Conservation (phyloP, 371 early-diverging fungal genomes). For the Apophysomyces trapeziformis region DNA sequence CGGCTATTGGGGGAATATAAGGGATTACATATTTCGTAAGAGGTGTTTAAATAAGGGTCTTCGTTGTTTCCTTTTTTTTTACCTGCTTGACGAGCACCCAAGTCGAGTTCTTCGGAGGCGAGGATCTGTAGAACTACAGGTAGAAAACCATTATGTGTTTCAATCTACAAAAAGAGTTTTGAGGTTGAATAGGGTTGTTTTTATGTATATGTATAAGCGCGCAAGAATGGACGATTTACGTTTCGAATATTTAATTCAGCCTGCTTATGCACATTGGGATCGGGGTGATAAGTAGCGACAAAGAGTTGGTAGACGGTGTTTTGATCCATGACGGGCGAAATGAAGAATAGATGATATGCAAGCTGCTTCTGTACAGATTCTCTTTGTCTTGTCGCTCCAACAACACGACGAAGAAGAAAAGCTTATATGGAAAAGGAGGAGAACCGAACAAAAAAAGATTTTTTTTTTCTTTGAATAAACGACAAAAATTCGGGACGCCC, state of each 20-base stretch:
- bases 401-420: conserved; percentile 7
- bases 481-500: too few relatives aligned
- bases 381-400: conserved; percentile 12
- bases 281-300: conserved; percentile 79
- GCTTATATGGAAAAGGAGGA: neutral
- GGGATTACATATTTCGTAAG: neutral
- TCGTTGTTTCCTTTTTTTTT: conserved; percentile 16
- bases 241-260: conserved; percentile 65
- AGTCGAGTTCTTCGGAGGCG: conserved; percentile 62
- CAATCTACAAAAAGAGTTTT: conserved; percentile 47
- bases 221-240: conserved; percentile 23
- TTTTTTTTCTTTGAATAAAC: neutral
- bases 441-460: neutral
- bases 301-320: conserved; percentile 67
- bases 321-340: conserved; percentile 49
- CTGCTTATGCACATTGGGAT: conserved; percentile 74
- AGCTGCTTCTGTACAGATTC: conserved; percentile 11
- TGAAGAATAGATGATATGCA: conserved; percentile 4
- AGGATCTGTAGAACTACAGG: conserved; percentile 75
- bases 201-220: neutral
- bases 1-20: conserved; percentile 54
- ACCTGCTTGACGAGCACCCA: conserved; percentile 81
- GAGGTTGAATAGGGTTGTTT: neutral
- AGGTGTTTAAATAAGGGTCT: neutral
- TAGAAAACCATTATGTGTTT: conserved; percentile 64